Percentiles rank a stretch among this genome's conserved stretches.
phyloP scores from a whole-genome alignment of 257 asterid genomes.

The Rubia yunnanensis region DNA sequence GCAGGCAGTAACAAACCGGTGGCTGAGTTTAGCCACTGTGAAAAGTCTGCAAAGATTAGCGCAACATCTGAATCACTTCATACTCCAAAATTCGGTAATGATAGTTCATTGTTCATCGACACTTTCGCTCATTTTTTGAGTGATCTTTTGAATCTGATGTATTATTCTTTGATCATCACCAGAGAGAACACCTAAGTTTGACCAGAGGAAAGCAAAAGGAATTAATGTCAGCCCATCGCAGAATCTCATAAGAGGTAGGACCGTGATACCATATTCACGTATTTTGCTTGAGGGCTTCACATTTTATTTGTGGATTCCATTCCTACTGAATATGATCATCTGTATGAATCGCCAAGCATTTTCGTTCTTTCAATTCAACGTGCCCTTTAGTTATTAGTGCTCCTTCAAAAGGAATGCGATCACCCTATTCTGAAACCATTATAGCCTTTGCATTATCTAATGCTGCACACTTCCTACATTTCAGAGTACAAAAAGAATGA shows the following conservation, averaged over 20 bases:
- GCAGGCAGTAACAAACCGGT: conserved; percentile 38
- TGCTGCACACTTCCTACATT: conserved; percentile 15
- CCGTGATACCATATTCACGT: not conserved
- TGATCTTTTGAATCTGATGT: not conserved
- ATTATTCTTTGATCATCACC: conserved; percentile 7
- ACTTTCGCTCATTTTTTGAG: not conserved
- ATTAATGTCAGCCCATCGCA: conserved; percentile 70
- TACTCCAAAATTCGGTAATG: conserved; percentile 25
- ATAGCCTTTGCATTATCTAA: conserved; percentile 13
- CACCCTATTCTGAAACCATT: not conserved
- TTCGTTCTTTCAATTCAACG: not conserved
- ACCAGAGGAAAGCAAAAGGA: conserved; percentile 28
- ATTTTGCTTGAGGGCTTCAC: not conserved
- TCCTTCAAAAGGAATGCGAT: not conserved
- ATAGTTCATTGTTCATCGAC: conserved; percentile 17
- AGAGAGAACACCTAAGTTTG: conserved; percentile 43
- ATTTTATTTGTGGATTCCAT: not conserved
- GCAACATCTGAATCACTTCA: conserved; percentile 25
- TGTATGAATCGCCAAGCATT: not conserved
- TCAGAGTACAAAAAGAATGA: conserved; percentile 76
- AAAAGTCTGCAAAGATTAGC: conserved; percentile 22
- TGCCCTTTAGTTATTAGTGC: not conserved
- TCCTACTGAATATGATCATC: not conserved
- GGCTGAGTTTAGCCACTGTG: conserved; percentile 19
- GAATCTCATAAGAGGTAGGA: conserved; percentile 67